Evolutionary conservation across 2,329 filamentous ascomycete genomes (phyloP), one percentile per base, ranked within the genome.

Genomic region (Delphinella strobiligena): DNA sequence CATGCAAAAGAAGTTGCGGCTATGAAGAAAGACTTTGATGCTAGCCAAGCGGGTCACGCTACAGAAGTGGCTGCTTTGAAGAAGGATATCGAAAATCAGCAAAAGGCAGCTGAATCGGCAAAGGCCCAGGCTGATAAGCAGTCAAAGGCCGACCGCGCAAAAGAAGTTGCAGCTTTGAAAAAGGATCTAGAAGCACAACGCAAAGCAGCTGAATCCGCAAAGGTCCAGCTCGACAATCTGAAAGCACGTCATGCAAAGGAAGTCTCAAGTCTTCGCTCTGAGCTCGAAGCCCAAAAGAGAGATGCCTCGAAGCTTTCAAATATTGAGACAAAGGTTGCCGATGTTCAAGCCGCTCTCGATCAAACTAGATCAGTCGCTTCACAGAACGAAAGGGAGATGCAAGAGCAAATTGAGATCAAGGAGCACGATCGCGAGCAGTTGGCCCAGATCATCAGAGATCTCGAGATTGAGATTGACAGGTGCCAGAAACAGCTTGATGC

Each of bases 391-490:
- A 46, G 54, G 43, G 49, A 53, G 40, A 40, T 56, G 14, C 48
- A 51, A 39, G 46, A 53, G 36, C 47, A 49, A 35, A 42, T 57
- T 16, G 43, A 51, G 35, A 45, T 53, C 39, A 54, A 56, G 40
- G 50, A 53, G 8, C 45, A 49, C 19, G 51, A 58, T 40, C 49
- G 49, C 14, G 51, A 52, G 22, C 45, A 54, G 41, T 43, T 60
- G 15, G 52, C 48, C 7, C 41, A 43, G 32, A 53, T 58, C 3
- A 53, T 59, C 18, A 45, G 50, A 16, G 55, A 59, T 24, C 43
- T 59, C 32, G 49, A 49, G 41, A 40, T 51, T 30, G 56, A 59
- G 46, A 59, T 59, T 32, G 52, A 56, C 31, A 45, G 50, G n/a
- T 55, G 52, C 34, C 52, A 59, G 43, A 36, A 49, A 35, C 42